phyloP scores from a whole-genome alignment of 148 eudicot genomes.

The Spergularia bocconei region DNA sequence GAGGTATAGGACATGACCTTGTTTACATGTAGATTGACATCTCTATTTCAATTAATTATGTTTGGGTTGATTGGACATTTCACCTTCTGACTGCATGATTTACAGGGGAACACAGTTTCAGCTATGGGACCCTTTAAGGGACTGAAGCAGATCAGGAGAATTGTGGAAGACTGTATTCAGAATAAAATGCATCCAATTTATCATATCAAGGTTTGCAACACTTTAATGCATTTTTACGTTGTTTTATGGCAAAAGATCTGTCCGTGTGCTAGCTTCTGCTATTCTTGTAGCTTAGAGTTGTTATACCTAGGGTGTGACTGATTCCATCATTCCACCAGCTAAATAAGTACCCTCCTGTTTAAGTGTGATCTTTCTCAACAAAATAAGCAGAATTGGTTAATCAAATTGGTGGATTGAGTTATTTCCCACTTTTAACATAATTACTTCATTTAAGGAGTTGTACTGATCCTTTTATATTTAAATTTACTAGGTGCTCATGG shows the following conservation, averaged over 20 bases:
- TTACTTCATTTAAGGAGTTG: not conserved
- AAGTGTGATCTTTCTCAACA: not conserved
- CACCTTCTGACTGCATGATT: conserved; percentile 3
- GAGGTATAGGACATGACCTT: conserved; percentile 49
- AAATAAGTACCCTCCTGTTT: not conserved
- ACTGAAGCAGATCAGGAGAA: conserved; percentile 79
- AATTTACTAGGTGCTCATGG: conserved; percentile 63
- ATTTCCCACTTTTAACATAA: not conserved
- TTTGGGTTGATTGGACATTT: not conserved
- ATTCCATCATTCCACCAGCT: not conserved
- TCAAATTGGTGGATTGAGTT: not conserved
- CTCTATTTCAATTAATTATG: not conserved
- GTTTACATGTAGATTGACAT: not conserved
- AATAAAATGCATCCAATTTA: conserved; percentile 90
- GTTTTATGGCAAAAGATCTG: not conserved
- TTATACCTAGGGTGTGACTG: not conserved
- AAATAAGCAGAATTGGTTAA: not conserved
- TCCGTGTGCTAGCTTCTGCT: not conserved
- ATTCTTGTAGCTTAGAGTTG: not conserved
- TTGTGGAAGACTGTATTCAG: conserved; percentile 85
- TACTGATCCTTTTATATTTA: conserved; percentile 1
- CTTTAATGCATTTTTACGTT: not conserved
- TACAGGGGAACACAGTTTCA: conserved; percentile 89
- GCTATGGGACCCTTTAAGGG: conserved; percentile 98
- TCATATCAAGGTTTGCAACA: conserved; percentile 55